A percentile compares a stretch with the other conserved stretches of the same genome.
Conservation (phyloP, 768 basidiomycete genomes). For the Boletus fagicola region DNA sequence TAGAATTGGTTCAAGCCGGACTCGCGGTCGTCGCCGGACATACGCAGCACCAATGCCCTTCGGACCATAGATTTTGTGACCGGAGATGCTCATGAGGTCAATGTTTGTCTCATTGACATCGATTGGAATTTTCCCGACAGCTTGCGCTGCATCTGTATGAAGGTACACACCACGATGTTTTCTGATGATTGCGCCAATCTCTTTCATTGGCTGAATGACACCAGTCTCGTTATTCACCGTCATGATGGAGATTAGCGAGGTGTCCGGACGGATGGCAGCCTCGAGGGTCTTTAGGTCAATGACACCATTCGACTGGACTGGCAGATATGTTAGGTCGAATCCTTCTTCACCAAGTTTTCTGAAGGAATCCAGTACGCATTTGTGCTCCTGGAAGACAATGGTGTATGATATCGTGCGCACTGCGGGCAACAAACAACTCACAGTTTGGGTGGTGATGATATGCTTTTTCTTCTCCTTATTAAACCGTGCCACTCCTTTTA, state of each 20-base stretch:
- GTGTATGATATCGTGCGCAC: neutral
- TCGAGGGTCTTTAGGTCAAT: slow-evolving; percentile 78
- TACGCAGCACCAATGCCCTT: slow-evolving; percentile 96
- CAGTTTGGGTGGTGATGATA: slow-evolving; percentile 93
- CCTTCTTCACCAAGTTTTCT: slow-evolving; percentile 94
- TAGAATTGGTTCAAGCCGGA: slow-evolving; percentile 90
- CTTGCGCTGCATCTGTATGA: slow-evolving; percentile 98
- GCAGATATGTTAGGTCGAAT: slow-evolving; percentile 97
- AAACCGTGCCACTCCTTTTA: slow-evolving; percentile 96
- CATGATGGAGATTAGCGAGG: slow-evolving; percentile 96
- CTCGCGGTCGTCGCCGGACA: slow-evolving; percentile 87
- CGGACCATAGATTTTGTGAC: slow-evolving; percentile 97
- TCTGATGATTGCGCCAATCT: slow-evolving; percentile 84
- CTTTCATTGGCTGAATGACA: slow-evolving; percentile 94
- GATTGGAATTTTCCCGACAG: slow-evolving; percentile 84
- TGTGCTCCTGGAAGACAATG: slow-evolving; percentile 74
- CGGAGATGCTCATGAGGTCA: slow-evolving; percentile 94
- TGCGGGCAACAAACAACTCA: slow-evolving; percentile 36
- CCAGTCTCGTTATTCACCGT: slow-evolving; percentile 99
- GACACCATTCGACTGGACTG: slow-evolving; percentile 83
- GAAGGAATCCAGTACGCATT: slow-evolving; percentile 98
- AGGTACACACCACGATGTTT: slow-evolving; percentile 90
- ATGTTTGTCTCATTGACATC: slow-evolving; percentile 96
- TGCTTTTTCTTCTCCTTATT: slow-evolving; percentile 92
- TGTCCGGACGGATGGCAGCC: slow-evolving; percentile 86